Base-by-base conservation (phyloP, 2,329 filamentous ascomycete species). In the Decorospora gaudefroyi region DNA sequence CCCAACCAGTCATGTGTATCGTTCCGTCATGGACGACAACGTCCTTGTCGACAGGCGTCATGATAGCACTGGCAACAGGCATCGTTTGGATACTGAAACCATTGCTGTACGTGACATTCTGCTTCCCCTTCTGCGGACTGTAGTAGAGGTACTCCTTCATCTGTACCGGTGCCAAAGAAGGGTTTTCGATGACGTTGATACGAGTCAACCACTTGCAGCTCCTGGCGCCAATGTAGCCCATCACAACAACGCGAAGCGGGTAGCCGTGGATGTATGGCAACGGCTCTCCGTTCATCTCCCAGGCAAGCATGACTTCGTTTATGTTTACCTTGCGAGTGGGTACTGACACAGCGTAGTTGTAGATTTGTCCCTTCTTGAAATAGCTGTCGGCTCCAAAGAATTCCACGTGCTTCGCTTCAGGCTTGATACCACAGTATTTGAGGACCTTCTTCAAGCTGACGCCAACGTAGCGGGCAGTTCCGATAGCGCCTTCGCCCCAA, bases 301-400 rank as follows among this genome's bases (percentile, higher is more conserved):
- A 88, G 0, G 80, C 81, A 0, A 88, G 73, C 35, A 88, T 72
- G 0, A 88, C 85, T 57, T 88, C 83, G 51, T 85, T 79, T 6
- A 75, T 70, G 53, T 83, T 84, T 32, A 87, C 84, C 65, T 88
- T 88, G 5, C 78, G 77, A 73, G 78, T 84, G 0, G 86, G 85
- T 0, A 88, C 82, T 10, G 76, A 81, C 33, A 87, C 83, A 13
- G 79, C 74, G 55, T 88, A 89, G 65, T 88, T 88, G 70, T 79
- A 80, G 0, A 78, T 75, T 30, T 85, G 70, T 11, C 78, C 76
- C 35, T 83, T 80, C 65, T 88, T 88, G 73, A 88, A 85, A 59
- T 89, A 88, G 0, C 84, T 86, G 44, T 89, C 86, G 1, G 82
- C 84, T 0, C 86, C 86, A 44, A 81, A 83, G 34, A 89, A 78